phyloP scores from a whole-genome alignment of 768 basidiomycete genomes.

The Tulasnella sp. region DNA sequence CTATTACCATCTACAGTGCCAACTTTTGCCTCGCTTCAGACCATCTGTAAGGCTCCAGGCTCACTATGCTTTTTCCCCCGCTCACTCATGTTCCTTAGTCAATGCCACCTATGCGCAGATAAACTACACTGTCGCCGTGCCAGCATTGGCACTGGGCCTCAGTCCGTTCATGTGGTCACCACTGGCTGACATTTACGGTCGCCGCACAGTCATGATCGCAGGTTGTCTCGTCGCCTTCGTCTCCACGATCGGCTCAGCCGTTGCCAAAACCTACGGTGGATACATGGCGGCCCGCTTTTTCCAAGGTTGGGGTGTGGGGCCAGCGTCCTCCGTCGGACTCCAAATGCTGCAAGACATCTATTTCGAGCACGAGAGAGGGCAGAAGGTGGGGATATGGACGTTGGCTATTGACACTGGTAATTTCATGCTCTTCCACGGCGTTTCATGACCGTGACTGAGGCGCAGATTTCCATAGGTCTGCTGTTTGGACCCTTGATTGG shows the following conservation, averaged over 20 bases:
- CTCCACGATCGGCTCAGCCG: slow-evolving; percentile 12
- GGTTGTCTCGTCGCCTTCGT: slow-evolving; percentile 14
- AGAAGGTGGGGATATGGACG: slow-evolving; percentile 17
- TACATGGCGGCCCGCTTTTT: slow-evolving; percentile 17
- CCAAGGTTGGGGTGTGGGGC: slow-evolving; percentile 17
- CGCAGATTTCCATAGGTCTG: slow-evolving; percentile 4
- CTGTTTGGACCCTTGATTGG: slow-evolving; percentile 16
- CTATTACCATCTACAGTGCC: not conserved
- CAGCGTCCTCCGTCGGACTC: slow-evolving; percentile 16
- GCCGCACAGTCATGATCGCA: slow-evolving; percentile 12
- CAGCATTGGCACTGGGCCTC: slow-evolving; percentile 13
- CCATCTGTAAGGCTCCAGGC: not conserved
- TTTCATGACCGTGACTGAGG: not conserved
- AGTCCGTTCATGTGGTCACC: slow-evolving; percentile 17
- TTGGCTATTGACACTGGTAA: slow-evolving; percentile 15
- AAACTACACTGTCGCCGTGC: slow-evolving; percentile 15
- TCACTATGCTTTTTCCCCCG: not conserved
- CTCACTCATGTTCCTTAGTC: not conserved
- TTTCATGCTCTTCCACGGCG: not conserved
- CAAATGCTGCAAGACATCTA: slow-evolving; percentile 15
- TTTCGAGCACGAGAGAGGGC: slow-evolving; percentile 14
- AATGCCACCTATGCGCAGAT: slow-evolving; percentile 16
- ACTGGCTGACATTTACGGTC: slow-evolving; percentile 14
- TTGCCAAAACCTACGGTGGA: slow-evolving; percentile 10
- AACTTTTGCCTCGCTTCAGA: slow-evolving; percentile 10